Evolutionary conservation across 139 green algal genomes (phyloP), one percentile per base, ranked within the genome.

Genomic region (Closterium sp.): DNA sequence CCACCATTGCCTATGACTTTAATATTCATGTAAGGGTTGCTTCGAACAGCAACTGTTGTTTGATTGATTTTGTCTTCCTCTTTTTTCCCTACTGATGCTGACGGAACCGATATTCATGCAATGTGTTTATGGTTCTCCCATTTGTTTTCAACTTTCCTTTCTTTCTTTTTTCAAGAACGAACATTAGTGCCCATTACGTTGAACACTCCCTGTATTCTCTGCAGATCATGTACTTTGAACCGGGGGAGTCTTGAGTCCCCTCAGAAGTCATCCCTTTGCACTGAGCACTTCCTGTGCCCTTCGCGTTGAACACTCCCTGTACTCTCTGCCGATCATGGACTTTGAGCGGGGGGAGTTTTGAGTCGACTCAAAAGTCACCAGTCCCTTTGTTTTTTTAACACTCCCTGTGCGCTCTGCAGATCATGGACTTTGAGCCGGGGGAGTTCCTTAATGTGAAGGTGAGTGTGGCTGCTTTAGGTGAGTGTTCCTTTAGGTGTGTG

Each of bases 381-480:
- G n/a, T n/a, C n/a, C n/a, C n/a, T n/a, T n/a, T n/a, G n/a, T n/a
- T n/a, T n/a, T n/a, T 6, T 45, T 4, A 45, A 45, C 38, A 45
- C 38, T 45, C 38, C 38, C 38, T 45, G 10, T 73, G 24, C 50
- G 4, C 50, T 73, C 17, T 21, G 9, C 92, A 94, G 92, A 86
- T 94, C 9, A 94, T 99, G 97, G 97, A 99, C 95, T 99, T 99
- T 88, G 70, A 97, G 86, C 97, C 97, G 0, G 97, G 97, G 10
- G 96, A 99, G 94, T 96, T 97, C 92, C 70, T 94, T 30, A 94
- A 91, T 92, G 96, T 98, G 11, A 99, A 99, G 96, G 95, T 95
- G 87, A 87, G 50, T 73, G 50, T 73, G 9, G 13, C 17, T 73
- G 17, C 1, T 73, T 73, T 22, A 73, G 50, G 50, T 73, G 5